Conservation (phyloP, 768 basidiomycete genomes). For the Piloderma croceum region DNA sequence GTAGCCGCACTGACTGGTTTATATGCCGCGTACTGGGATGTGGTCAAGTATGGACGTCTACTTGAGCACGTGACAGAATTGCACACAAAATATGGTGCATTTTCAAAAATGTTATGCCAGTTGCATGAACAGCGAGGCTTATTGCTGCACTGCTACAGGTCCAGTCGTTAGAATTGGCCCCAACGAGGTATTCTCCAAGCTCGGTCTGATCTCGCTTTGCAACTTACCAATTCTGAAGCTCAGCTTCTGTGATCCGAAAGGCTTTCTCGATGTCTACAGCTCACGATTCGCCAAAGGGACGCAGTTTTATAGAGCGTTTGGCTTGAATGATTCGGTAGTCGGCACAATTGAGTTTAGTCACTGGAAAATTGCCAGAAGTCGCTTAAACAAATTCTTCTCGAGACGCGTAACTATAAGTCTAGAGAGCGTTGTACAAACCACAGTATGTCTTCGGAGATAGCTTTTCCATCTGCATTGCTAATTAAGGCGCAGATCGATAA, state of each 20-base stretch:
- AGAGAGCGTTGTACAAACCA: slow-evolving; percentile 28
- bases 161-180: slow-evolving; percentile 36
- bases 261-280: slow-evolving; percentile 33
- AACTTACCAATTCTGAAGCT: slow-evolving; percentile 21
- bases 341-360: slow-evolving; percentile 29
- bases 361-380: slow-evolving; percentile 26
- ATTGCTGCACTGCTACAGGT: slow-evolving; percentile 19
- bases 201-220: neutral
- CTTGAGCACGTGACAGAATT: slow-evolving; percentile 25
- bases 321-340: slow-evolving; percentile 30
- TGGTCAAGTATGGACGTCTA: slow-evolving; percentile 23
- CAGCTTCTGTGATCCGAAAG: slow-evolving; percentile 32
- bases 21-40: slow-evolving; percentile 33
- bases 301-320: slow-evolving; percentile 33
- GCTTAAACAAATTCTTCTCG: slow-evolving; percentile 34
- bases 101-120: neutral
- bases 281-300: slow-evolving; percentile 36
- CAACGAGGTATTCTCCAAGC: slow-evolving; percentile 26
- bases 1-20: slow-evolving; percentile 28
- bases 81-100: slow-evolving; percentile 27
- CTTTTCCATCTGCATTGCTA: neutral
- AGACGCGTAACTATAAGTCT: slow-evolving; percentile 32
- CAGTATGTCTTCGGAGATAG: slow-evolving; percentile 15
- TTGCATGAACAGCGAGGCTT: neutral
- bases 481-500: slow-evolving; percentile 25